Evolutionary conservation across 2,329 filamentous ascomycete genomes (phyloP).

Genomic region (Stachybotrys elegans): DNA sequence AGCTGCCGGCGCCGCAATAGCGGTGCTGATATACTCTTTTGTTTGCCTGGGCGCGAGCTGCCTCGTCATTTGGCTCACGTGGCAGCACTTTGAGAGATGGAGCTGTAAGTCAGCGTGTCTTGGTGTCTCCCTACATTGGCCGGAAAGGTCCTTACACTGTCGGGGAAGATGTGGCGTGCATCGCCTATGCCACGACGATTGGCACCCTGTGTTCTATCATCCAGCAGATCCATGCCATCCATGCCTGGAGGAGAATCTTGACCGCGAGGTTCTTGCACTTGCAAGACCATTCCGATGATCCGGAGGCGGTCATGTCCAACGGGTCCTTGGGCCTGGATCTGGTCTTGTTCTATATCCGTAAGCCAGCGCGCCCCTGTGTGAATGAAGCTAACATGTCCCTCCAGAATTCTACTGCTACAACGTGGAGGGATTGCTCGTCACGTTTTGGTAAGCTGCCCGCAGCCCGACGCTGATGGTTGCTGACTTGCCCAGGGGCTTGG

Average conservation of each 20-base stretch:
- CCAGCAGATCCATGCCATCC: conserved; percentile 36
- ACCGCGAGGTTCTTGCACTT: conserved; percentile 30
- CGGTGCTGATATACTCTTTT: neutral
- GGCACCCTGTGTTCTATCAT: conserved; percentile 31
- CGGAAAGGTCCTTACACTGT: neutral
- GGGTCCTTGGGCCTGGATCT: conserved; percentile 34
- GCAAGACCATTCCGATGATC: conserved; percentile 25
- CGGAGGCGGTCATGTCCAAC: conserved; percentile 37
- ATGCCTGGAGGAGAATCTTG: conserved; percentile 33
- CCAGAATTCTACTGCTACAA: conserved; percentile 46
- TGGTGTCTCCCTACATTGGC: conserved; percentile 13
- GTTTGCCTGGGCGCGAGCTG: neutral
- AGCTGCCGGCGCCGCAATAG: neutral
- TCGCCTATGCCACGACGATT: conserved; percentile 32
- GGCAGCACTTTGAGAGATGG: conserved; percentile 31
- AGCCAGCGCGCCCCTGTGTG: conserved; percentile 8
- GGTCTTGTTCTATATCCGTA: conserved; percentile 43
- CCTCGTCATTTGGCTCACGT: conserved; percentile 24
- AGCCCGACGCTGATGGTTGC: neutral
- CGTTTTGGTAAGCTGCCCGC: conserved; percentile 34
- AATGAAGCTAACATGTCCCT: conserved; percentile 1
- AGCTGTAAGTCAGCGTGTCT: no score
- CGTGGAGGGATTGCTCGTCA: conserved; percentile 38
- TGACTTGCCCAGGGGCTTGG: neutral
- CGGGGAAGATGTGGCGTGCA: conserved; percentile 32